Evolutionary conservation across 2,329 filamentous ascomycete species (phyloP), one percentile per base, ranked within the genome.

Genomic region (Cladophialophora yegresii): DNA sequence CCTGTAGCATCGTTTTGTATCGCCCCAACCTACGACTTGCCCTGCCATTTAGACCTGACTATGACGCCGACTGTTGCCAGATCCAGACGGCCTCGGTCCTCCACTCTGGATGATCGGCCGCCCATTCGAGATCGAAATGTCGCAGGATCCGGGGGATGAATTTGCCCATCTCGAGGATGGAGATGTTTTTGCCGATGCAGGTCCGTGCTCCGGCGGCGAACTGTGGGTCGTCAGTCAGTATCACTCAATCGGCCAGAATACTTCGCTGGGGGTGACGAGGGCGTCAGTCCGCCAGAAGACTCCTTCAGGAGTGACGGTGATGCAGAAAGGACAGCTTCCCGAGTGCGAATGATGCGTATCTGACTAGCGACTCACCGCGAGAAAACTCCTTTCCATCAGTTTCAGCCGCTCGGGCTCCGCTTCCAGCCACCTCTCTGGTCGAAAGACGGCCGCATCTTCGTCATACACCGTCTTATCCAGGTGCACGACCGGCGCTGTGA

Each of bases 131-230:
- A 26, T 54, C 47, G 13, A 74, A 64, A 16, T 61, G 57, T 26
- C 62, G 40, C 53, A 64, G 49, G 28, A 64, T 45, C 58, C 61
- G 62, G 0, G 70, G 71, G n/a, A 68, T 47, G 8, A 67, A 58
- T 32, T 68, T 66, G 54, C 53, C 53, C 30, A 68, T 68, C 33
- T 68, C 67, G 22, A 64, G 43, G 28, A 59, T 49, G 26, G 59
- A 59, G 50, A 68, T 64, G 53, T 65, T 64, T 28, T 63, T 67
- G 45, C 67, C 67, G 12, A 68, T 57, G 47, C 67, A 68, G 16
- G 64, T 58, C 8, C 67, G 43, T 7, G 47, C 58, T 20, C 83
- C 83, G 9, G 80, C 79, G 1, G 83, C 83, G 69, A 85, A 85
- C 64, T 71, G 65, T 36, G 49, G 58, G 10, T 12, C 28, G 20